A percentile compares a stretch with the other conserved stretches of the same genome.
Conservation (phyloP, 2,329 filamentous ascomycete genomes). For the Aspergillus brasiliensis region DNA sequence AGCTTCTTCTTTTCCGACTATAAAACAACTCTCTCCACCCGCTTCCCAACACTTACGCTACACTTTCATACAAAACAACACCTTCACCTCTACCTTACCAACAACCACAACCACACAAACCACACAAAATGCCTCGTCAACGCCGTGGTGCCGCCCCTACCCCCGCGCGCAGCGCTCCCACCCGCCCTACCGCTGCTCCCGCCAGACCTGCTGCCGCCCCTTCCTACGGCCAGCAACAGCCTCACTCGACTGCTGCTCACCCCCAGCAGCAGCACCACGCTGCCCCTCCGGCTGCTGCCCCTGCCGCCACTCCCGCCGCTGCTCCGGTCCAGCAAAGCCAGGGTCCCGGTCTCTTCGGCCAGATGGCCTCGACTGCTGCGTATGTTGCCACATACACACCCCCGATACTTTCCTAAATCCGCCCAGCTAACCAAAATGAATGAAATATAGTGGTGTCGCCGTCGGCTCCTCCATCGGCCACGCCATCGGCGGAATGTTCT, state of each 20-base stretch:
- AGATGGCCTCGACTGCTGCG: slow-evolving; percentile 98
- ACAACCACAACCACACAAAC: slow-evolving; percentile 17
- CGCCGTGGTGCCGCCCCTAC: slow-evolving; percentile 62
- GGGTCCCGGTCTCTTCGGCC: slow-evolving; percentile 85
- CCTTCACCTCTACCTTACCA: slow-evolving; percentile 23
- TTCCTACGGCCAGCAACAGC: slow-evolving; percentile 63
- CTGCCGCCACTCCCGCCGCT: slow-evolving; percentile 22
- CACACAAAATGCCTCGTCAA: slow-evolving; percentile 72
- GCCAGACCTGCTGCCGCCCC: slow-evolving; percentile 57
- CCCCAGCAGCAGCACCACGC: slow-evolving; percentile 47
- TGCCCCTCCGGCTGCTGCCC: slow-evolving; percentile 52
- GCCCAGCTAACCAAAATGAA: slow-evolving; percentile 5
- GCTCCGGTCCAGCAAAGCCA: slow-evolving; percentile 53
- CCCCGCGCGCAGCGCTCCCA: slow-evolving; percentile 59
- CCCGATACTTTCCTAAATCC: slow-evolving; percentile 10
- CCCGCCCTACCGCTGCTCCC: slow-evolving; percentile 66
- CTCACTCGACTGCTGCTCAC: slow-evolving; percentile 66
- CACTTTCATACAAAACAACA: slow-evolving; percentile 16
- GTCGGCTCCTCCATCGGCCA: slow-evolving; percentile 95
- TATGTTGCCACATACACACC: slow-evolving; percentile 40
- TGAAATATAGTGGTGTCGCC: slow-evolving; percentile 77
- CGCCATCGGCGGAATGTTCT: slow-evolving; percentile 79
- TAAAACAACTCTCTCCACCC: slow-evolving; percentile 9
- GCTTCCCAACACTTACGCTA: slow-evolving; percentile 7
- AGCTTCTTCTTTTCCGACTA: slow-evolving; percentile 26